Evolutionary conservation across 2,329 filamentous ascomycete species (phyloP).

Genomic region (Paraphoma chrysanthemicola): DNA sequence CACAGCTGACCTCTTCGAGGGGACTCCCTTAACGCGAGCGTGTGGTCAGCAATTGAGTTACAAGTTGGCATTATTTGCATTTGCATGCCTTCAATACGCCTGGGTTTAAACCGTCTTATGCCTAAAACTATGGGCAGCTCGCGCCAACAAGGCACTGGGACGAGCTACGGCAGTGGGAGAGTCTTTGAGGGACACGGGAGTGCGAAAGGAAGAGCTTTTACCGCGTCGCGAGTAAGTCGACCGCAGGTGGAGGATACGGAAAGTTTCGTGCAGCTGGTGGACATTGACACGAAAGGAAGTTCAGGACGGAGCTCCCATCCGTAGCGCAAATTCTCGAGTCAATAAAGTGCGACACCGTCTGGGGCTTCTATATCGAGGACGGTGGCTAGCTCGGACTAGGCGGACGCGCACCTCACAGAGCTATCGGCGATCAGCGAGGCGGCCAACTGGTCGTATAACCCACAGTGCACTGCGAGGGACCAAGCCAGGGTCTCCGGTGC

Average conservation of each 20-base stretch:
- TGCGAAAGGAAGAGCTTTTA: neutral
- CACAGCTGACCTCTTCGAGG: neutral
- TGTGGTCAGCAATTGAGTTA: slow-evolving; percentile 50
- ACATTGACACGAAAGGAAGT: neutral
- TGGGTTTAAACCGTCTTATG: slow-evolving; percentile 30
- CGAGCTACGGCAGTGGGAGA: neutral
- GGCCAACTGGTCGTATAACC: too few species aligned
- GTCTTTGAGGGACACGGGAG: too few species aligned
- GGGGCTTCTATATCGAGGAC: too few species aligned
- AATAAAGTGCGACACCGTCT: too few species aligned
- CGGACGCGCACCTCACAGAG: too few species aligned
- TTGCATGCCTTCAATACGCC: slow-evolving; percentile 49
- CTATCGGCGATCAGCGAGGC: too few species aligned
- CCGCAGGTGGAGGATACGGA: neutral
- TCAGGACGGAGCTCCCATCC: neutral
- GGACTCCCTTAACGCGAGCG: slow-evolving; percentile 7
- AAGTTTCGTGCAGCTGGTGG: neutral
- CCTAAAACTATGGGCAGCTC: neutral
- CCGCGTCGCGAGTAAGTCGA: neutral
- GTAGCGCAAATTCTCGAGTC: neutral
- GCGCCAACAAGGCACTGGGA: neutral
- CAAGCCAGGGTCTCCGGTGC: too few species aligned
- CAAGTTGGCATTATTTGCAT: slow-evolving; percentile 51
- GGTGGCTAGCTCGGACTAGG: too few species aligned
- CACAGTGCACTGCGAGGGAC: too few species aligned